Percentiles rank a stretch among this genome's conserved stretches.
Evolutionary conservation across 2,329 filamentous ascomycete genomes (phyloP).

Genomic region (Podosphaera leucotricha): DNA sequence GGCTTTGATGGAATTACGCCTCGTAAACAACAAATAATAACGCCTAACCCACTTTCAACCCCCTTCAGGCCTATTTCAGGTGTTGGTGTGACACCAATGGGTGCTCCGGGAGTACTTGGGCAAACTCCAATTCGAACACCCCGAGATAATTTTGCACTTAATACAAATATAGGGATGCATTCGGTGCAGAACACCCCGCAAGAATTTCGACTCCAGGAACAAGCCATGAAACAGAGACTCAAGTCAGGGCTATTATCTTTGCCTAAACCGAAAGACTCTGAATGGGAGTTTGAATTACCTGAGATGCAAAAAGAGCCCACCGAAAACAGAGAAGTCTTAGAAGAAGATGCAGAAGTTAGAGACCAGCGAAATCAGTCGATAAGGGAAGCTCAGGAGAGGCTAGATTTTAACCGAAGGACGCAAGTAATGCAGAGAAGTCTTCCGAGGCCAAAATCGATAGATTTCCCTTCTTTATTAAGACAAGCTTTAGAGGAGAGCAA

Average conservation of each 20-base stretch:
- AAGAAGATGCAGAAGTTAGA: slow-evolving; percentile 42
- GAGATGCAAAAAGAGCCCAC: slow-evolving; percentile 48
- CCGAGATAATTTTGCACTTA: slow-evolving; percentile 67
- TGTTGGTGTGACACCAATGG: slow-evolving; percentile 40
- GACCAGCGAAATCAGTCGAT: slow-evolving; percentile 58
- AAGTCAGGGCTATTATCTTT: slow-evolving; percentile 54
- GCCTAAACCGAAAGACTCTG: slow-evolving; percentile 76
- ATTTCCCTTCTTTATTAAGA: slow-evolving; percentile 44
- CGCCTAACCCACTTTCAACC: slow-evolving; percentile 86
- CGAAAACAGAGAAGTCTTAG: slow-evolving; percentile 25
- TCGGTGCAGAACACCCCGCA: slow-evolving; percentile 51
- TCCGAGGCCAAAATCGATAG: slow-evolving; percentile 51
- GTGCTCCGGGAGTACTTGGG: slow-evolving; percentile 36
- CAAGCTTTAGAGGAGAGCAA: slow-evolving; percentile 36
- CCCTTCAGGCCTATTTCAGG: slow-evolving; percentile 47
- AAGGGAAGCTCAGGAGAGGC: slow-evolving; percentile 40
- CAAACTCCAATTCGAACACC: slow-evolving; percentile 75
- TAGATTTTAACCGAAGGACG: slow-evolving; percentile 62
- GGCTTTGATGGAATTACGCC: slow-evolving; percentile 73
- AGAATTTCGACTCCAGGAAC: slow-evolving; percentile 49
- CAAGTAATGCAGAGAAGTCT: slow-evolving; percentile 76
- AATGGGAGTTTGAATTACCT: slow-evolving; percentile 84
- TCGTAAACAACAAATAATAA: slow-evolving; percentile 58
- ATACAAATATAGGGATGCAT: slow-evolving; percentile 40
- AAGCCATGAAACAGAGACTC: slow-evolving; percentile 43